These are phyloP conservation scores for Omphalotus olearius DNA, from an alignment of 1,284 basidiomycete species.

Conservation along the genomic window DNA sequence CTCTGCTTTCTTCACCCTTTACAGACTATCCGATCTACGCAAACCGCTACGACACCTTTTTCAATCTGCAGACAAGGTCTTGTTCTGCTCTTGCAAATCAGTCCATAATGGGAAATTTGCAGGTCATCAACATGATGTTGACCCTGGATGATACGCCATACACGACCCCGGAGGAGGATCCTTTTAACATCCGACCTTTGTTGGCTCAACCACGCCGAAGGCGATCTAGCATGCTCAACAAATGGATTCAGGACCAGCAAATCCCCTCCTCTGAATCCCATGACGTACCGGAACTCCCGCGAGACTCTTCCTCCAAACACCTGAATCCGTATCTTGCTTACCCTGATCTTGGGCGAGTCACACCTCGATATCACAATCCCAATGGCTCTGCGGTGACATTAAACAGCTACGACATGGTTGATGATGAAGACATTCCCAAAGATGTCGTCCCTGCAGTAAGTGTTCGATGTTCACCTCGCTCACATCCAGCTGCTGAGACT, in stretches of 20 bases:
- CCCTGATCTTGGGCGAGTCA: slow-evolving; percentile 35
- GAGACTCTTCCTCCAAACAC: slow-evolving; percentile 26
- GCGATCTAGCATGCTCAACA: slow-evolving; percentile 59
- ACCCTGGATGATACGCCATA: slow-evolving; percentile 34
- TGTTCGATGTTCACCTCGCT: slow-evolving; percentile 12
- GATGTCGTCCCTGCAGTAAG: slow-evolving; percentile 23
- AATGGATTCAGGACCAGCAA: slow-evolving; percentile 67
- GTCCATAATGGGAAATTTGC: too few relatives aligned
- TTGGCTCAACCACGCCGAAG: slow-evolving; percentile 31
- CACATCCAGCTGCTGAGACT: slow-evolving; percentile 6
- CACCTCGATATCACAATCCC: slow-evolving; percentile 18
- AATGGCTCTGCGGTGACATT: slow-evolving; percentile 37
- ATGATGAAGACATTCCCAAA: slow-evolving; percentile 42
- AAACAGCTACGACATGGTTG: slow-evolving; percentile 55
- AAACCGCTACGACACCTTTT: not conserved
- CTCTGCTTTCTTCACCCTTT: too few relatives aligned
- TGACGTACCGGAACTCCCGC: slow-evolving; percentile 20
- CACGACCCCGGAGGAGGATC: slow-evolving; percentile 44
- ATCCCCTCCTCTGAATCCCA: slow-evolving; percentile 16
- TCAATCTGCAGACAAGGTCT: not conserved
- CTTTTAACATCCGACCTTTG: slow-evolving; percentile 36
- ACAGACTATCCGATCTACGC: too few relatives aligned
- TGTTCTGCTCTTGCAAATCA: too few relatives aligned
- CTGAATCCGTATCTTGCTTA: slow-evolving; percentile 51
- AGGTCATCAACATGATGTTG: too few relatives aligned